phyloP scores from a whole-genome alignment of 495 filamentous ascomycete species.

The Penicillium psychrofluorescens region DNA sequence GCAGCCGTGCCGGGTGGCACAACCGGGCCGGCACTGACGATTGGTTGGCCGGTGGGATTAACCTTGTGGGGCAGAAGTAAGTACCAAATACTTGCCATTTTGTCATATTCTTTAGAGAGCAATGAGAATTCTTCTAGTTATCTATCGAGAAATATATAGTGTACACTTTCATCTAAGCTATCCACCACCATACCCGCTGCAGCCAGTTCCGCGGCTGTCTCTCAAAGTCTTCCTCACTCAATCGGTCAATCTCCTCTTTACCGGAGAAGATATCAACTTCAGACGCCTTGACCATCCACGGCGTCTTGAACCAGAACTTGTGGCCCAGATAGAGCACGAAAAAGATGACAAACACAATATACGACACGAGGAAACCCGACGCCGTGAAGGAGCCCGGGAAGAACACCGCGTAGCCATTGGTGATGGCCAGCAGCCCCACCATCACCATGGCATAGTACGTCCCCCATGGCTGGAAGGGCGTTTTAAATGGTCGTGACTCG shows the following conservation, averaged over 20 bases:
- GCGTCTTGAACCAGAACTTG: constrained; percentile 26
- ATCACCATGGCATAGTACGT: constrained; percentile 49
- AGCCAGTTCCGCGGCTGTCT: constrained; percentile 23
- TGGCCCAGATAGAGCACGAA: constrained; percentile 53
- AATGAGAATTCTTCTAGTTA: too few relatives aligned
- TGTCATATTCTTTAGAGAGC: not conserved
- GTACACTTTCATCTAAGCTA: constrained; percentile 6
- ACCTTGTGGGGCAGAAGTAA: too few relatives aligned
- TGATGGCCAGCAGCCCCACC: constrained; percentile 50
- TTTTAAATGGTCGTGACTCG: constrained; percentile 45
- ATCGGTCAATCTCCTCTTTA: constrained; percentile 26
- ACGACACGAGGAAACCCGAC: constrained; percentile 43
- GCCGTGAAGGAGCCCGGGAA: constrained; percentile 40
- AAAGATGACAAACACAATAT: constrained; percentile 54
- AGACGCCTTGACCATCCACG: constrained; percentile 44
- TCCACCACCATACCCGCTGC: constrained; percentile 28
- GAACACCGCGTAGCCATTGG: constrained; percentile 60
- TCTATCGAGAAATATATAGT: too few relatives aligned
- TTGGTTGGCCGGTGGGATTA: constrained; percentile 1
- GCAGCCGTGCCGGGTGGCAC: constrained; percentile 16
- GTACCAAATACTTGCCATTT: not conserved
- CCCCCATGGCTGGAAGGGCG: constrained; percentile 47
- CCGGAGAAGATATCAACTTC: constrained; percentile 25
- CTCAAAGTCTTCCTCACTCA: constrained; percentile 20
- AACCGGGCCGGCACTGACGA: constrained; percentile 12